Percentiles rank a stretch among this genome's conserved stretches.
These are phyloP conservation scores for Sphagnum tenellum DNA, from an alignment of 225 moss, liverwort and hornwort genomes.

Conservation along the genomic window DNA sequence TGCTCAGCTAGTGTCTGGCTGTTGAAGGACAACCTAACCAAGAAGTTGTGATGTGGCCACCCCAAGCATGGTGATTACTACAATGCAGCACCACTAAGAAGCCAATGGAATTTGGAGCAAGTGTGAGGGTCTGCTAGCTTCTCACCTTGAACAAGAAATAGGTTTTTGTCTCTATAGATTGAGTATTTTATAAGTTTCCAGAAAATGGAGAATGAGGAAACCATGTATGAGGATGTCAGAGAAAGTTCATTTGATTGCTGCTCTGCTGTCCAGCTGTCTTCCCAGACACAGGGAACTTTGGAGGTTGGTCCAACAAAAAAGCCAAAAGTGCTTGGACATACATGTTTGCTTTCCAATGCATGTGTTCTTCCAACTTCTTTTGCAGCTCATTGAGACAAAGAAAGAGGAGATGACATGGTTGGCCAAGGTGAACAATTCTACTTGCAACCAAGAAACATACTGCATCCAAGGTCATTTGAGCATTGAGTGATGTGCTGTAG, in stretches of 20 bases:
- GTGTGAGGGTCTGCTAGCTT: slow-evolving; percentile 22
- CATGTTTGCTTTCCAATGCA: neutral
- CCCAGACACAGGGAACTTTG: too few relatives aligned
- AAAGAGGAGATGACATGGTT: slow-evolving; percentile 96
- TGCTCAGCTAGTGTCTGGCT: slow-evolving; percentile 24
- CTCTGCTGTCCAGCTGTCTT: neutral
- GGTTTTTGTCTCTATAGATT: too few relatives aligned
- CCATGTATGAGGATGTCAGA: neutral
- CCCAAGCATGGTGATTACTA: slow-evolving; percentile 23
- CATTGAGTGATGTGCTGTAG: too few relatives aligned
- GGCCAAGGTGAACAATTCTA: slow-evolving; percentile 65
- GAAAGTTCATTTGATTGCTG: neutral
- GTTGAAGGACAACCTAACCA: slow-evolving; percentile 15
- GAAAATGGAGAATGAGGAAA: neutral
- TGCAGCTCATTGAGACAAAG: slow-evolving; percentile 39
- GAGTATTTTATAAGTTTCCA: neutral
- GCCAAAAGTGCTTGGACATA: too few relatives aligned
- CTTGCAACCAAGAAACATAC: too few relatives aligned
- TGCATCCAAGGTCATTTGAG: too few relatives aligned
- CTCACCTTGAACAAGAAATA: neutral
- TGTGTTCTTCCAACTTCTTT: neutral
- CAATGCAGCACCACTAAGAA: slow-evolving; percentile 27
- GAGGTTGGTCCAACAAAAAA: too few relatives aligned
- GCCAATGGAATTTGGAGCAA: slow-evolving; percentile 33
- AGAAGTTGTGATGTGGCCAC: slow-evolving; percentile 8